phyloP scores from a whole-genome alignment of 2,329 filamentous ascomycete genomes.

The Thielaviopsis euricoi region DNA sequence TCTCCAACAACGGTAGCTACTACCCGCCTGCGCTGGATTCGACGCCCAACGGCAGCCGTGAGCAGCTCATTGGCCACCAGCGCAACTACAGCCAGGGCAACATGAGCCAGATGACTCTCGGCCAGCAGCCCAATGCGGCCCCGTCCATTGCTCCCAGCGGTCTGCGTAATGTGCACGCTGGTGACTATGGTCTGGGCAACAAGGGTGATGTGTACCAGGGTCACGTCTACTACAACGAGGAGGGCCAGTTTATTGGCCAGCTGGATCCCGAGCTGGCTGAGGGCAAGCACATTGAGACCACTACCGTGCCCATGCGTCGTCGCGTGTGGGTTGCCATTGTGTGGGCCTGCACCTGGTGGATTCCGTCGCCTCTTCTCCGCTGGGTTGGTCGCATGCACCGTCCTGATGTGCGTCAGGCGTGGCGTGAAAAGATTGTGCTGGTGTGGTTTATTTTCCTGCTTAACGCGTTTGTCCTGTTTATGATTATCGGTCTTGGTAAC shows the following conservation, averaged over 20 bases:
- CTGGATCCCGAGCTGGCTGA: conserved; percentile 66
- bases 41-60: conserved; percentile 50
- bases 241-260: conserved; percentile 49
- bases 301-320: conserved; percentile 44
- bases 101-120: conserved; percentile 35
- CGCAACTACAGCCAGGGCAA: conserved; percentile 40
- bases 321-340: conserved; percentile 68
- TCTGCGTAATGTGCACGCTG: conserved; percentile 41
- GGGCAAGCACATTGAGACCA: conserved; percentile 59
- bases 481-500: conserved; percentile 73
- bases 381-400: conserved; percentile 87
- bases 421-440: conserved; percentile 86
- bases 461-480: conserved; percentile 75
- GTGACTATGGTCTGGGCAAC: conserved; percentile 75
- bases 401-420: conserved; percentile 90
- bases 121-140: conserved; percentile 18
- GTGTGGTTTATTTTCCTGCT: conserved; percentile 64
- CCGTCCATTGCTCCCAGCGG: conserved; percentile 46
- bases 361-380: conserved; percentile 71
- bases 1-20: conserved; percentile 47
- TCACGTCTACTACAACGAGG: conserved; percentile 57
- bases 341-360: conserved; percentile 85
- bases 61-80: conserved; percentile 48
- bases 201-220: conserved; percentile 70
- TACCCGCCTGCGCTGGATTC: conserved; percentile 54